Percentiles rank a stretch among this genome's conserved stretches.
These are phyloP conservation scores for Starmerella tilneyi DNA, from an alignment of 805 yeast genomes.

Conservation along the genomic window DNA sequence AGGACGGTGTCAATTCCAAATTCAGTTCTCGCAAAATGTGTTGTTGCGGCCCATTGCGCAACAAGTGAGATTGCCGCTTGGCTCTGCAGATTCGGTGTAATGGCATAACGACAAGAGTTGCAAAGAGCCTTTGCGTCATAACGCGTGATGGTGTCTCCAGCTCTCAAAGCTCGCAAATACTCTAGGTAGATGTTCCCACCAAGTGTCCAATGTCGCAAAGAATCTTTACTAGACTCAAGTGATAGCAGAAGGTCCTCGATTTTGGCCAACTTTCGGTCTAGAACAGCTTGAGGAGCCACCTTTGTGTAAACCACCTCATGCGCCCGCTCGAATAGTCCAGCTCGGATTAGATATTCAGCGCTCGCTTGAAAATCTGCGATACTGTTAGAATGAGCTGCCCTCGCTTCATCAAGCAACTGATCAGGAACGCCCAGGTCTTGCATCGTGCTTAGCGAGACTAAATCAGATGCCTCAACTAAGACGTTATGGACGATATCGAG, in stretches of 20 bases:
- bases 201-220: conserved; percentile 26
- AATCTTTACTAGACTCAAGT: conserved; percentile 18
- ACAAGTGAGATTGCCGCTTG: conserved; percentile 27
- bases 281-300: conserved; percentile 66
- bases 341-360: conserved; percentile 50
- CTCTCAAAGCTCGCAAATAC: conserved; percentile 18
- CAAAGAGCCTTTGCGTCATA: conserved; percentile 4
- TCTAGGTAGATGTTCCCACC: conserved; percentile 35
- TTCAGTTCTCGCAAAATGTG: conserved; percentile 4
- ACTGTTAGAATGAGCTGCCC: conserved; percentile 47
- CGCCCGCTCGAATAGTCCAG: conserved; percentile 52
- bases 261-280: conserved; percentile 34
- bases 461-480: conserved; percentile 21
- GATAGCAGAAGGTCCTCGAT: conserved; percentile 26
- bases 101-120: conserved; percentile 8
- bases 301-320: conserved; percentile 44
- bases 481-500: conserved; percentile 4
- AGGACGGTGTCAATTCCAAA: conserved; percentile 12
- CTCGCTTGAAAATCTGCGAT: conserved; percentile 48
- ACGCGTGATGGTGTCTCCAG: not conserved
- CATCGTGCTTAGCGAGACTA: conserved; percentile 19
- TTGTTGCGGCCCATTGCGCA: conserved; percentile 26
- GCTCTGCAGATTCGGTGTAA: conserved; percentile 17
- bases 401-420: conserved; percentile 42
- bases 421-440: conserved; percentile 31